Conservation (phyloP, 495 filamentous ascomycete species). For the Astrothelium subdiscretum region DNA sequence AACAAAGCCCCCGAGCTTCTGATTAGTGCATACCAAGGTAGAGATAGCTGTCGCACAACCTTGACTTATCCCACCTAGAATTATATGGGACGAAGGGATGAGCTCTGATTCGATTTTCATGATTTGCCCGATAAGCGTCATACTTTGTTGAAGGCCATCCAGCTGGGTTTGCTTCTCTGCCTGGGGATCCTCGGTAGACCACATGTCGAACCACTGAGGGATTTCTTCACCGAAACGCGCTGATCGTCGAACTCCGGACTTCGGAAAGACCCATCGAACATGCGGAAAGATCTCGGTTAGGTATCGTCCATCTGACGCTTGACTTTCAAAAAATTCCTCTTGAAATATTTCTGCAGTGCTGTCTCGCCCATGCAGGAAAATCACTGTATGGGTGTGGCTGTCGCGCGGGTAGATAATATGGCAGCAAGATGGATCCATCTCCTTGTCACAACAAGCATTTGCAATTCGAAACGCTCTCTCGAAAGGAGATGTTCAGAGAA, state of each 20-base stretch:
- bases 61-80: constrained; percentile 21
- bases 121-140: constrained; percentile 1
- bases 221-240: constrained; percentile 9
- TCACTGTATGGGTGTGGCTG: constrained; percentile 17
- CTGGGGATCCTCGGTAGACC: constrained; percentile 12
- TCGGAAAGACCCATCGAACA: constrained; percentile 17
- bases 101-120: constrained; percentile 8
- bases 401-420: background rate
- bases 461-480: too few relatives aligned
- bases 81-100: constrained; percentile 8
- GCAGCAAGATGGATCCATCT: too few relatives aligned
- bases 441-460: too few relatives aligned
- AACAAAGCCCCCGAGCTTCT: constrained; percentile 16
- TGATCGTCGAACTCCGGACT: constrained; percentile 6
- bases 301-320: constrained; percentile 11
- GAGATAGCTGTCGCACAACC: constrained; percentile 17
- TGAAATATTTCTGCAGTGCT: constrained; percentile 16
- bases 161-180: constrained; percentile 7
- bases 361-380: constrained; percentile 22
- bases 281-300: constrained; percentile 14
- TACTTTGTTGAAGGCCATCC: constrained; percentile 5
- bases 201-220: constrained; percentile 24
- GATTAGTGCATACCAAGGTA: constrained; percentile 6
- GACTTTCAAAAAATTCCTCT: constrained; percentile 20
- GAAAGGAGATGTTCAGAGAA: too few relatives aligned